These are phyloP conservation scores for Calonectria montana DNA, from an alignment of 2,329 filamentous ascomycete species.

Conservation along the genomic window DNA sequence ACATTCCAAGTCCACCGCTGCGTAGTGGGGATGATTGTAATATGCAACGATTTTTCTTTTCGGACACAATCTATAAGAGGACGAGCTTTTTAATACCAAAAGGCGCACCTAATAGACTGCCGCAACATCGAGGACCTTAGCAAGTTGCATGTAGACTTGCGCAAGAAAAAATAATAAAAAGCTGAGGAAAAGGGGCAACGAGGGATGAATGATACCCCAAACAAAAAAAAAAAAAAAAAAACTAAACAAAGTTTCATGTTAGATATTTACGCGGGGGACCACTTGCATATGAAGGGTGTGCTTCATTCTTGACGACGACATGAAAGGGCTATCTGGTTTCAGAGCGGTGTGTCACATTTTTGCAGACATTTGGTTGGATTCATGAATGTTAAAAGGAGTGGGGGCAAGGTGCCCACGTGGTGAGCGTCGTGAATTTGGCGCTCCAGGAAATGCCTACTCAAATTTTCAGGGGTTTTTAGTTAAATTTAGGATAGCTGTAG, in stretches of 20 bases:
- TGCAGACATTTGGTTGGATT: constrained; percentile 36
- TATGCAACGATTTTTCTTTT: constrained; percentile 24
- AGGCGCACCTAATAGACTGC: constrained; percentile 35
- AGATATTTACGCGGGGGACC: constrained; percentile 23
- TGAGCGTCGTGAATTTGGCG: constrained; percentile 20
- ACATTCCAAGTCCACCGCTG: not conserved
- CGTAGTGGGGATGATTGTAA: constrained; percentile 19
- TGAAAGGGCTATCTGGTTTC: constrained; percentile 44
- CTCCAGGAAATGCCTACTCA: constrained; percentile 12
- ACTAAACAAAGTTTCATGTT: constrained; percentile 8
- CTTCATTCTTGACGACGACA: constrained; percentile 46
- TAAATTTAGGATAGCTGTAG: constrained; percentile 38
- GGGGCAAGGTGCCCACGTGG: constrained; percentile 22
- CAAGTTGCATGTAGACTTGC: constrained; percentile 22
- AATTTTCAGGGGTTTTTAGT: constrained; percentile 31
- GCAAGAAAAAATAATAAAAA: constrained; percentile 32
- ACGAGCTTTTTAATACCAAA: constrained; percentile 27
- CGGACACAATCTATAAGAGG: constrained; percentile 20
- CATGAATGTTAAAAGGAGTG: constrained; percentile 23
- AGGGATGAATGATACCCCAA: constrained; percentile 25
- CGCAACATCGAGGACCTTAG: constrained; percentile 13
- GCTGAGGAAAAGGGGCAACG: constrained; percentile 12
- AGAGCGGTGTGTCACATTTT: constrained; percentile 44
- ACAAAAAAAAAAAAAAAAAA: constrained; percentile 29
- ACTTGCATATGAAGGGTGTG: constrained; percentile 35